Evolutionary conservation across 768 basidiomycete genomes (phyloP).

Genomic region (Pleurotus tuber-regium): DNA sequence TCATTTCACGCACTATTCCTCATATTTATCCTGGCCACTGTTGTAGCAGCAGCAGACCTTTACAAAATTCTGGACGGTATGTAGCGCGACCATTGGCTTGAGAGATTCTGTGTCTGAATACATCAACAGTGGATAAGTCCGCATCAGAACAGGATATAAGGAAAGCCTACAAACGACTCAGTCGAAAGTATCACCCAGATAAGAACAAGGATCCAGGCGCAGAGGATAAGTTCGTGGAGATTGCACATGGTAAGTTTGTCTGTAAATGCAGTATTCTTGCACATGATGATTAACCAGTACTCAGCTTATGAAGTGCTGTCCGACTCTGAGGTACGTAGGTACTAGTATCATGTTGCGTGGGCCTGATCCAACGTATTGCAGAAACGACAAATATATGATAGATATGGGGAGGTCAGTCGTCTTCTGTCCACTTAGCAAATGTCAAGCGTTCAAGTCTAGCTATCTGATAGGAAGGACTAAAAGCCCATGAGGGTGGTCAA

Average conservation of each 20-base stretch:
- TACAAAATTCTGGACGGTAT: conserved; percentile 82
- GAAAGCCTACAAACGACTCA: conserved; percentile 88
- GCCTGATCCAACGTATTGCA: conserved; percentile 27
- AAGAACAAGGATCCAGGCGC: conserved; percentile 87
- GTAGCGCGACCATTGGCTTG: conserved; percentile 30
- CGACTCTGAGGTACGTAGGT: conserved; percentile 61
- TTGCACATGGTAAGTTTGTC: conserved; percentile 70
- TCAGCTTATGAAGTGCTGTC: conserved; percentile 94
- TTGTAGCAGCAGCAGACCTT: conserved; percentile 61
- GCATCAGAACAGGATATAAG: conserved; percentile 88
- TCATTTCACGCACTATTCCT: conserved; percentile 32
- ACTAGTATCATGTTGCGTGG: not conserved
- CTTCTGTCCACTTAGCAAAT: not conserved
- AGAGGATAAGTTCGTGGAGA: conserved; percentile 85
- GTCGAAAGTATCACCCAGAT: conserved; percentile 91
- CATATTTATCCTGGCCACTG: conserved; percentile 30
- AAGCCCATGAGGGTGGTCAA: conserved; percentile 88
- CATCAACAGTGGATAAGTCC: conserved; percentile 56
- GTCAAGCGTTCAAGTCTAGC: too few species aligned
- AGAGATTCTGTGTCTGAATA: conserved; percentile 18
- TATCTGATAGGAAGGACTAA: conserved; percentile 85
- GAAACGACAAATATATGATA: conserved; percentile 94
- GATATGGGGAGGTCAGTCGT: conserved; percentile 74
- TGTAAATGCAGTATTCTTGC: not conserved
- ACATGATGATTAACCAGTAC: conserved; percentile 7